A percentile compares a stretch with the other conserved stretches of the same genome.
phyloP scores from a whole-genome alignment of 371 early-diverging fungal species.

The Circinella minor region DNA sequence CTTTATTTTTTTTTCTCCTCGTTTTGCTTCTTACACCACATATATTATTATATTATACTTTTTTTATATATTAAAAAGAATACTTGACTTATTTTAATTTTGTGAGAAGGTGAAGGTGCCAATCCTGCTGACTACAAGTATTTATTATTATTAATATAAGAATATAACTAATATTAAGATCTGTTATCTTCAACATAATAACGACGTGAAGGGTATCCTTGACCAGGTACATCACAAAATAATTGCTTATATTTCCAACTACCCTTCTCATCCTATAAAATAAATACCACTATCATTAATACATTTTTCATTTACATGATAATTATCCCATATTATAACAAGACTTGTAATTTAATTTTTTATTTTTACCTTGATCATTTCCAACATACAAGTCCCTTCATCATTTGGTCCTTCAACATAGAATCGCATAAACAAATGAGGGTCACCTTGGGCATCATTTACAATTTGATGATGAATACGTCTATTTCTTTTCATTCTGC shows the following conservation, averaged over 20 bases:
- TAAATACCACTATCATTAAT: neutral
- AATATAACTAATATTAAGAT: neutral
- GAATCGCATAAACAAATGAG: constrained; percentile 56
- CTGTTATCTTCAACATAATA: constrained; percentile 17
- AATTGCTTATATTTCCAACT: constrained; percentile 57
- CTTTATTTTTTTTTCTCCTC: constrained; percentile 1
- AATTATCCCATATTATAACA: no score
- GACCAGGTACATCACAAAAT: constrained; percentile 56
- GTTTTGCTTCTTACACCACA: neutral
- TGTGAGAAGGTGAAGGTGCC: neutral
- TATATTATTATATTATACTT: neutral
- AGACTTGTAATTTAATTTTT: neutral
- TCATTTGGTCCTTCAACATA: constrained; percentile 53
- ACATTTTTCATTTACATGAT: neutral
- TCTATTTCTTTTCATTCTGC: constrained; percentile 47
- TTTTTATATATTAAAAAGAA: neutral
- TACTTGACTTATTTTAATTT: neutral
- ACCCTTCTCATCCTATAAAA: constrained; percentile 33
- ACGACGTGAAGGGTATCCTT: constrained; percentile 24
- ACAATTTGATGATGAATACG: constrained; percentile 42
- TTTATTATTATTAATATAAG: neutral
- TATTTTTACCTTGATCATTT: constrained; percentile 47
- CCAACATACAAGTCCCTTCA: constrained; percentile 48
- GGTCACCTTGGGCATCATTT: constrained; percentile 45
- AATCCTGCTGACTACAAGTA: neutral